Conservation (phyloP, 768 basidiomycete species). For the Pleurotus ostreatus region DNA sequence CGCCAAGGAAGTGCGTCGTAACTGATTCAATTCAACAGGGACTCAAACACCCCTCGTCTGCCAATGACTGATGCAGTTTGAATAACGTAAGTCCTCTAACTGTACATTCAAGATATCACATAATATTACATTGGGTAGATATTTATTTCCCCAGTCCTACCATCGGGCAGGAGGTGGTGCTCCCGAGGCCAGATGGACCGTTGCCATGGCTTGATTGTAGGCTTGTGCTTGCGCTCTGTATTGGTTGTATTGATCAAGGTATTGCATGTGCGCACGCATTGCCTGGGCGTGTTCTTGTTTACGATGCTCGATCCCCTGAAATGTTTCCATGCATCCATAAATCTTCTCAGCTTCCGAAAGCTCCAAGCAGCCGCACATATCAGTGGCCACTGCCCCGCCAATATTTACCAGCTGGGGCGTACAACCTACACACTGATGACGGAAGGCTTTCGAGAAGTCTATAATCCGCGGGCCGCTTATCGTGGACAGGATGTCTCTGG, state of each 20-base stretch:
- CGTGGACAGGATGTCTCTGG: conserved; percentile 1
- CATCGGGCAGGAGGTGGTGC: no score
- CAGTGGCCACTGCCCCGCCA: background rate
- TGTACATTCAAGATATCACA: no score
- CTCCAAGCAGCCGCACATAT: background rate
- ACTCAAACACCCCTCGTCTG: no score
- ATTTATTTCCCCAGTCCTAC: no score
- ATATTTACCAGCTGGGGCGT: background rate
- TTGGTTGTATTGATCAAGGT: background rate
- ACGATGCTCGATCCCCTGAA: conserved; percentile 3
- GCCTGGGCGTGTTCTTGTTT: background rate
- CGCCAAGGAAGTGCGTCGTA: no score
- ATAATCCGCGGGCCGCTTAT: conserved; percentile 1
- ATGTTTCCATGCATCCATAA: conserved; percentile 3
- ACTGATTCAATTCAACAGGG: no score
- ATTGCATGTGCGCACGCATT: conserved; percentile 1
- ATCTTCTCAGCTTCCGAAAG: conserved; percentile 7
- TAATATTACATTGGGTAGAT: no score
- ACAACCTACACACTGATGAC: conserved; percentile 2
- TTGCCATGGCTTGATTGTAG: background rate
- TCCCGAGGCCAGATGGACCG: background rate
- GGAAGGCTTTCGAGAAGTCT: conserved; percentile 6
- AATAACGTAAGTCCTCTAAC: no score
- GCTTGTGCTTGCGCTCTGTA: background rate
- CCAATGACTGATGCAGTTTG: no score